phyloP scores from a whole-genome alignment of 1,139 yeast species.

The Yamadazyma trypodendri region DNA sequence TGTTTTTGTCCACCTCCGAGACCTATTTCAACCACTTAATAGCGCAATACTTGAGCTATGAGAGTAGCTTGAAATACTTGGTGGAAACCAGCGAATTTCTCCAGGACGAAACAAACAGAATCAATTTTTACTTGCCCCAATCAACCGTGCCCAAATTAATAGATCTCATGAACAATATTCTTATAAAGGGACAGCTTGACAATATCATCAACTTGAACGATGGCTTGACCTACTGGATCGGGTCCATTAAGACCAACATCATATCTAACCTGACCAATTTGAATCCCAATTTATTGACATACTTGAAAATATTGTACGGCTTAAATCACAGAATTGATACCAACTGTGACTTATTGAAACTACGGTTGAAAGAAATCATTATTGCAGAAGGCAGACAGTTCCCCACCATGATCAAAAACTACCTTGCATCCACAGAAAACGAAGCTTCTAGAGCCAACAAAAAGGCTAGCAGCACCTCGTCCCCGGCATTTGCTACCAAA shows the following conservation, averaged over 20 bases:
- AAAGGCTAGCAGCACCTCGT: slow-evolving; percentile 7
- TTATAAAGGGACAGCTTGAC: slow-evolving; percentile 61
- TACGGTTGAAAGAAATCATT: slow-evolving; percentile 50
- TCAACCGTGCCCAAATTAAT: slow-evolving; percentile 54
- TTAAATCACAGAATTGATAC: slow-evolving; percentile 56
- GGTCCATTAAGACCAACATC: slow-evolving; percentile 9
- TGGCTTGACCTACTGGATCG: slow-evolving; percentile 14
- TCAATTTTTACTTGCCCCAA: slow-evolving; percentile 54
- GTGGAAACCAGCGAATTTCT: slow-evolving; percentile 52
- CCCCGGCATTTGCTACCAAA: slow-evolving; percentile 50
- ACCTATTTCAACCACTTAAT: slow-evolving; percentile 54
- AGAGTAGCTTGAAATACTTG: slow-evolving; percentile 40
- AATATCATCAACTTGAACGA: slow-evolving; percentile 11
- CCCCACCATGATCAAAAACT: slow-evolving; percentile 27
- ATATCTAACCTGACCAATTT: slow-evolving; percentile 2
- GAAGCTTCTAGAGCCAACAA: neutral
- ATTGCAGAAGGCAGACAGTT: slow-evolving; percentile 35
- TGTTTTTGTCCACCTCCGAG: slow-evolving; percentile 54
- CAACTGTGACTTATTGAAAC: slow-evolving; percentile 48
- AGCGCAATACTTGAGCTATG: slow-evolving; percentile 8
- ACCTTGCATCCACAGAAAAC: slow-evolving; percentile 16
- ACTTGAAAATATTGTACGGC: slow-evolving; percentile 46
- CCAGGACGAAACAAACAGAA: slow-evolving; percentile 58
- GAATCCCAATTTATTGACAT: slow-evolving; percentile 17
- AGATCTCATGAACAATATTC: slow-evolving; percentile 58